Base-by-base conservation (phyloP, 139 green algal genomes). In the Chlamydomonas sphaeroides region DNA sequence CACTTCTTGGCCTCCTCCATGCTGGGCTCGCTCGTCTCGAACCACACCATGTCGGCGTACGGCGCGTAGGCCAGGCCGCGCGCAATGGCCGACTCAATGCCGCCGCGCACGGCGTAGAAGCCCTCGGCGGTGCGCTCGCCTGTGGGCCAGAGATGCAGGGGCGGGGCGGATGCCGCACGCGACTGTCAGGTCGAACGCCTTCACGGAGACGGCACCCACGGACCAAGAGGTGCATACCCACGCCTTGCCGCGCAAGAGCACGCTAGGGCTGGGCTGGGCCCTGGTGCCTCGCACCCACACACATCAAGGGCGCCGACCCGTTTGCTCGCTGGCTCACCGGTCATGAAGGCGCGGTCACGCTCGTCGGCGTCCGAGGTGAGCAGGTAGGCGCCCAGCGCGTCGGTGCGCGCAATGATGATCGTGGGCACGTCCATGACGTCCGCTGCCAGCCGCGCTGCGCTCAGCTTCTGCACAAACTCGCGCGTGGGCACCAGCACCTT, bases 1-100 rank as follows among this genome's bases (percentile, higher is more conserved):
- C 30, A 84, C 53, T 65, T 86, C 35, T 78, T 81, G 6, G 92
- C 91, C 83, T 98, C 92, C 73, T 94, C 91, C 76, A 98, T 85
- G 84, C 89, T 89, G 36, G 95, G 95, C 68, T 94, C 94, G 51
- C 86, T 89, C 36, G 95, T 98, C 92, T 98, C 95, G 80, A 96
- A 96, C 95, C 95, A 98, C 41, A 98, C 82, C 65, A 98, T 85
- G 89, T 98, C 95, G 57, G 92, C 92, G 63, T 95, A 95, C 7
- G 95, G 95, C 7, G 95, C 95, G 69, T 98, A 98, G 10, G 95
- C 92, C 62, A 96, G 88, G 61, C 91, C 95, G 69, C 95, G 94
- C 0, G 92, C 94, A 80, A 98, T 97, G 80, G 92, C 91, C 21
- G 85, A 75, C 35, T 96, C 93, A 38, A 96, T 94, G 83, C 95